phyloP scores from a whole-genome alignment of 805 yeast species.

The Brettanomyces naardenensis region DNA sequence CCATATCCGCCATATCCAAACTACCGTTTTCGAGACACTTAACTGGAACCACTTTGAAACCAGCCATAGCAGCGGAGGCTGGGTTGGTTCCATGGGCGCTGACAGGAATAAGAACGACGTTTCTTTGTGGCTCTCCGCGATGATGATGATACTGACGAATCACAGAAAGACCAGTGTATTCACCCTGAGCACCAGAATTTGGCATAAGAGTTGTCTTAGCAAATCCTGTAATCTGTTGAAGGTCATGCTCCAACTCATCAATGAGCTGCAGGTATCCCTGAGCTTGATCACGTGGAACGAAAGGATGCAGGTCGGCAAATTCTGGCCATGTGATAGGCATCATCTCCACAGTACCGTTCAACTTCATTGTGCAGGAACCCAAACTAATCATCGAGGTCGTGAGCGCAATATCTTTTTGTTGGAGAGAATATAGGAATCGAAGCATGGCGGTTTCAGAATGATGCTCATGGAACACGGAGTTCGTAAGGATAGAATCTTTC shows the following conservation, averaged over 20 bases:
- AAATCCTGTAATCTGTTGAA: conserved; percentile 90
- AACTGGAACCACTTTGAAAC: conserved; percentile 86
- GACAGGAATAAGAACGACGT: conserved; percentile 90
- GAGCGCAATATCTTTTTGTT: conserved; percentile 81
- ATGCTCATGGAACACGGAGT: conserved; percentile 76
- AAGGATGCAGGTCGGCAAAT: conserved; percentile 83
- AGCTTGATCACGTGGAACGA: conserved; percentile 87
- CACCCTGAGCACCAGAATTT: conserved; percentile 98
- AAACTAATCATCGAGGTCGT: conserved; percentile 97
- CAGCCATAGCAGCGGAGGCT: conserved; percentile 97
- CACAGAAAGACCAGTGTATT: conserved; percentile 86
- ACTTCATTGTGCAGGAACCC: conserved; percentile 97
- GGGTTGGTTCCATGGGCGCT: conserved; percentile 99
- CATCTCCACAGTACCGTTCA: conserved; percentile 94
- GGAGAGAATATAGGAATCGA: conserved; percentile 80
- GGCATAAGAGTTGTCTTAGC: conserved; percentile 90
- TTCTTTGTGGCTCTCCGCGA: conserved; percentile 63
- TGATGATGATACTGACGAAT: conserved; percentile 63
- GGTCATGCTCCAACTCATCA: conserved; percentile 69
- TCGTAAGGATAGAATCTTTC: conserved; percentile 52
- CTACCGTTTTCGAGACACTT: conserved; percentile 84
- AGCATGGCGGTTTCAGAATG: conserved; percentile 95
- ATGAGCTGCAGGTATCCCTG: conserved; percentile 74
- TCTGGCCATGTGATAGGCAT: conserved; percentile 92
- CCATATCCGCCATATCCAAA: conserved; percentile 71